Evolutionary conservation across 129 eudicot species (phyloP), one percentile per base, ranked within the genome.

Genomic region (Artemisia tridentata): DNA sequence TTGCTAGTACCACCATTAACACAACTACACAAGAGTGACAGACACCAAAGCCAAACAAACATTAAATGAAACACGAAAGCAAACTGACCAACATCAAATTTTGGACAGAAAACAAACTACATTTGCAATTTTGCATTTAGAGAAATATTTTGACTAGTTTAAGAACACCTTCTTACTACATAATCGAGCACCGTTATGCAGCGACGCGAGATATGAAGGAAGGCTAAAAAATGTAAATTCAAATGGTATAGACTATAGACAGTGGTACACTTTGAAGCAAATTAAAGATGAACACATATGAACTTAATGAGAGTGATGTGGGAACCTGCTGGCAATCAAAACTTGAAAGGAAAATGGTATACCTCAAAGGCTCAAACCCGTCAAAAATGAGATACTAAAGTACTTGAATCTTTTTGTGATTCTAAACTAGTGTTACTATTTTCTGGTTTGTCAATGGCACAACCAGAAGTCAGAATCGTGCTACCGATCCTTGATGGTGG

Each of bases 401-500:
- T 63, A 66, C 72, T 69, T 10, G 76, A 70, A 61, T 53, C 79
- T 14, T 70, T 63, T 80, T 74, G 83, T 52, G 83, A 47, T n/a
- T 80, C 72, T 63, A 80, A 34, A 45, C n/a, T 70, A 53, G 19
- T 63, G 72, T 34, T 62, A 20, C 14, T 18, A 34, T 48, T 78
- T 58, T 79, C 87, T 29, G 82, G 71, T 65, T 85, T 85, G 79
- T 93, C 99, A 67, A 70, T 38, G 20, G 86, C 92, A 75, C 99
- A 93, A 23, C 96, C 83, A 5, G 70, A 81, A 0, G 97, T 86
- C 23, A 77, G 65, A 74, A 93, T 79, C 10, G 99, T 93, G 63
- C 97, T 82, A 29, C 95, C 97, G 49, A 87, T 62, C 86, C 99
- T 85, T 14, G 69, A 14, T 52, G 93, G 99, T 47, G 99, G 99